These are phyloP conservation scores for Tranzscheliella williamsii DNA, from an alignment of 1,284 basidiomycete genomes.

Conservation along the genomic window DNA sequence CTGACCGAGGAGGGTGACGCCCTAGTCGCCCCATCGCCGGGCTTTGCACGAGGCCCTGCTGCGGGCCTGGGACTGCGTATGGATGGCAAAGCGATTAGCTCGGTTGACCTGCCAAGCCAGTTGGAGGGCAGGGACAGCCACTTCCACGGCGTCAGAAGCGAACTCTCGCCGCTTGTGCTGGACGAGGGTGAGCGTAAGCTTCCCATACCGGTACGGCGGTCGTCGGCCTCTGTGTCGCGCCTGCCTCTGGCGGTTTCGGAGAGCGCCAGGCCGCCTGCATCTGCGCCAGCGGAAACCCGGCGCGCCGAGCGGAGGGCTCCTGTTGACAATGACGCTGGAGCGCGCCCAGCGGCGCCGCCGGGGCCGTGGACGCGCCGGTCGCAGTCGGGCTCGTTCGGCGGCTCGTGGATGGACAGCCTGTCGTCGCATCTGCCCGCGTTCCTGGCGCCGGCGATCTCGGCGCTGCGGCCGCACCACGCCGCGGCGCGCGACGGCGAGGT, in stretches of 20 bases:
- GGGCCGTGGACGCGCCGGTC: too few species aligned
- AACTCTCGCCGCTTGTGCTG: not conserved
- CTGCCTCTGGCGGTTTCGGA: not conserved
- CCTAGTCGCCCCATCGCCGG: too few species aligned
- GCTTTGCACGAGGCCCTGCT: too few species aligned
- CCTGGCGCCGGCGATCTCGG: constrained; percentile 17
- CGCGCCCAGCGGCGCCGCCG: too few species aligned
- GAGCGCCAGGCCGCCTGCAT: not conserved
- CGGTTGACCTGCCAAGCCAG: constrained; percentile 33
- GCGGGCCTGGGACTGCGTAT: constrained; percentile 10
- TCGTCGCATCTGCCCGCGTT: constrained; percentile 38
- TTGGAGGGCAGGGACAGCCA: constrained; percentile 14
- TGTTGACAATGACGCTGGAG: too few species aligned
- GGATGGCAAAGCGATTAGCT: constrained; percentile 22
- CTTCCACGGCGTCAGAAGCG: constrained; percentile 11
- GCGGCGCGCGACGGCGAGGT: not conserved
- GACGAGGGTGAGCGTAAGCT: too few species aligned
- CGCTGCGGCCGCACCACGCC: constrained; percentile 8
- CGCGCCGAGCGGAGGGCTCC: too few species aligned
- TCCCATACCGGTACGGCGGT: not conserved
- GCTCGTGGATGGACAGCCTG: constrained; percentile 33
- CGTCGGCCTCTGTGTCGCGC: not conserved
- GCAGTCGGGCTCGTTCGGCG: not conserved
- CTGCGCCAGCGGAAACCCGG: not conserved
- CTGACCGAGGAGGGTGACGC: too few species aligned